Base-by-base conservation (phyloP, 805 yeast genomes). In the Pichia phayaonensis region DNA sequence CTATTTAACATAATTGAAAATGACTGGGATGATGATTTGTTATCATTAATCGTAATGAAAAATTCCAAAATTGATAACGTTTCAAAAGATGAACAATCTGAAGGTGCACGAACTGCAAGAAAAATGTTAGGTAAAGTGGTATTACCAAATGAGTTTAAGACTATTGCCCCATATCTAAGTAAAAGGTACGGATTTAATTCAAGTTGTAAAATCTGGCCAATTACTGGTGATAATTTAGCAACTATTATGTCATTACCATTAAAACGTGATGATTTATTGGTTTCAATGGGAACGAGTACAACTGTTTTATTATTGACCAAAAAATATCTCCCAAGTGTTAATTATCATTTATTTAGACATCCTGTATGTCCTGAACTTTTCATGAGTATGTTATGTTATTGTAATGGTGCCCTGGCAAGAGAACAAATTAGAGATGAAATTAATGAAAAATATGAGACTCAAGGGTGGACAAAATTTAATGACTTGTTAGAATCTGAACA, bases 301-400 rank as follows among this genome's bases (percentile, higher is more conserved):
- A 90, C 97, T 0, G 87, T 88, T 3, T 72, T 90, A 36, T 68
- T 90, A 45, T 83, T 90, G 41, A 90, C 97, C 7, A 84, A 87
- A 52, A 75, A 80, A 50, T 90, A 83, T 62, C 74, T 73, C 20
- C 90, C 97, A 2, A 84, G 90, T 1, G 80, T 88, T 7, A 85
- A 83, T 58, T 90, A 89, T 63, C 97, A 90, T 62, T 66, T 89
- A 56, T 90, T 90, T 70, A 80, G 80, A 55, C 97, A 90, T 63
- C 97, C 97, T 10, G 84, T 95, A 0, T 77, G 86, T 54, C 77
- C 79, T 0, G 74, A 74, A 38, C 81, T 84, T 38, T 90, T 81
- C 64, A 90, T 90, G 97, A 96, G 95, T 22, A 90, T 90, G 97
- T 79, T 90, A 49, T 90, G 97, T 64, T 90, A 90, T 65, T 86